Conservation (phyloP, 805 yeast genomes). For the Grigorovia humatica region DNA sequence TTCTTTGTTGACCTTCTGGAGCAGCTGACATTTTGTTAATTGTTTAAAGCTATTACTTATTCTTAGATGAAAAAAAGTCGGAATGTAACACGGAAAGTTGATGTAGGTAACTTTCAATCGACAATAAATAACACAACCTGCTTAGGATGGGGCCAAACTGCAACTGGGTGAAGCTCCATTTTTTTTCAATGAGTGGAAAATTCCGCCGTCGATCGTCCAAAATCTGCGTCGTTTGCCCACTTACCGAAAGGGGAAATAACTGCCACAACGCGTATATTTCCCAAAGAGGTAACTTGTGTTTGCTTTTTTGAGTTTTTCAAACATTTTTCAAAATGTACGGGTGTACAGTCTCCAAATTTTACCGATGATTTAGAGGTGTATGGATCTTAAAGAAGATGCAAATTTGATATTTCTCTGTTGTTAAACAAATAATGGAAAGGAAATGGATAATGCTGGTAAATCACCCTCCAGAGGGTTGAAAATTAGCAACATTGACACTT, state of each 20-base stretch:
- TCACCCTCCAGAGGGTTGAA: background rate
- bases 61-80: constrained; percentile 28
- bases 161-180: background rate
- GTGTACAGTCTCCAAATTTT: background rate
- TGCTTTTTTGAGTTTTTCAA: too few species aligned
- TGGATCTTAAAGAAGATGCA: too few species aligned
- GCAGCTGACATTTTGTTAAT: constrained; percentile 32
- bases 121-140: constrained; percentile 16
- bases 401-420: background rate
- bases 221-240: background rate
- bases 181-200: background rate
- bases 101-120: constrained; percentile 47
- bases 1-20: constrained; percentile 29
- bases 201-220: background rate
- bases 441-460: background rate
- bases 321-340: background rate
- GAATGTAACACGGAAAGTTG: constrained; percentile 45
- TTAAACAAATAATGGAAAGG: background rate
- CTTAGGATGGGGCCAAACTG: background rate
- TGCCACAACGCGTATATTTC: too few species aligned
- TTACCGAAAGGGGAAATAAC: background rate
- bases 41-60: constrained; percentile 7
- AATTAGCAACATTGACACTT: background rate
- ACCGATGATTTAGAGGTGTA: too few species aligned
- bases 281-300: too few species aligned